Percentiles rank a stretch among this genome's conserved stretches.
phyloP scores from a whole-genome alignment of 164 flowering plant species.

The Protea cynaroides region DNA sequence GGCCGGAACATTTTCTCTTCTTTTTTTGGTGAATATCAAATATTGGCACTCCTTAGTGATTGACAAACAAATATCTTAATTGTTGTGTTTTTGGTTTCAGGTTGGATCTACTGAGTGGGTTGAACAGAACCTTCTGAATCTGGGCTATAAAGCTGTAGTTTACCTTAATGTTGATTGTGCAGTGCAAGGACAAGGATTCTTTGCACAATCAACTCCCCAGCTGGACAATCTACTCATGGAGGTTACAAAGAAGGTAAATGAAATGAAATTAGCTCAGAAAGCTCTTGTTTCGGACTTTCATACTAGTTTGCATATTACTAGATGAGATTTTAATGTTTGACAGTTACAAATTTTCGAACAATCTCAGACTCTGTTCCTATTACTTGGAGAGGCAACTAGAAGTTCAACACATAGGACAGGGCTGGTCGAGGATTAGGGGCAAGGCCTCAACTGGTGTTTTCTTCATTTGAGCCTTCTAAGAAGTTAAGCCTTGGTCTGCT shows the following conservation, averaged over 20 bases:
- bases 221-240: slow-evolving; percentile 72
- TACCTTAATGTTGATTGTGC: slow-evolving; percentile 99
- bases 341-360: no score
- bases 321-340: no score
- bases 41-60: not conserved
- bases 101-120: slow-evolving; percentile 99
- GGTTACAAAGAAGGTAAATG: slow-evolving; percentile 67
- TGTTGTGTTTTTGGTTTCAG: slow-evolving; percentile 28
- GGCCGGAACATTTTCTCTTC: not conserved
- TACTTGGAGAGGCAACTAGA: no score
- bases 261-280: not conserved
- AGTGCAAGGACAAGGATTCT: slow-evolving; percentile 95
- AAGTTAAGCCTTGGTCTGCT: no score
- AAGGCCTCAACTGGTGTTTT: no score
- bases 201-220: slow-evolving; percentile 85
- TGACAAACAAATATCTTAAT: not conserved
- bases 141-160: slow-evolving; percentile 73
- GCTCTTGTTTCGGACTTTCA: no score
- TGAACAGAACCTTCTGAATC: slow-evolving; percentile 67
- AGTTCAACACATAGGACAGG: no score
- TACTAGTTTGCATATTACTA: no score
- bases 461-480: no score
- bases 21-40: not conserved
- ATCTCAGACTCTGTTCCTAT: no score
- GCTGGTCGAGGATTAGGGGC: no score